Base-by-base conservation (phyloP, 2,329 filamentous ascomycete genomes). In the Zymoseptoria crescenta region DNA sequence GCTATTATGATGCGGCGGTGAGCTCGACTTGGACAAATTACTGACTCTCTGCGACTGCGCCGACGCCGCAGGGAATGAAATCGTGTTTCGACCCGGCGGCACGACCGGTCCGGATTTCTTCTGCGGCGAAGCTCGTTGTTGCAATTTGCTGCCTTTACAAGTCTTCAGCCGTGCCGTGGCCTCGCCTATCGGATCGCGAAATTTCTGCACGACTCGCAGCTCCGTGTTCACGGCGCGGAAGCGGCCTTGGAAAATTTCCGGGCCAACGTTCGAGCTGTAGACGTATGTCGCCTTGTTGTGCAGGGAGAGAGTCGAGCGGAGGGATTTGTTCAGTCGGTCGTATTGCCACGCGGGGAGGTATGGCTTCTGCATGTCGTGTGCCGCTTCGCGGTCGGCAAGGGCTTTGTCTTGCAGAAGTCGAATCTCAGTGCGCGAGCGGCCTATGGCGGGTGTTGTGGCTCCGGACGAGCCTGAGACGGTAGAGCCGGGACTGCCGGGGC, bases 141-240 rank as follows among this genome's bases (percentile, higher is more conserved):
- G 56, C 51, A 64, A 56, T 30, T 60, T 61, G 49, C 59, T 62
- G 41, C 64, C 65, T 55, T 65, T 64, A 60, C 67, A 68, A 7
- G 49, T 55, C 30, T 59, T 54, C 53, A 72, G 55, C 7, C 70
- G 61, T n/a, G 59, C 56, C 8, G 71, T 55, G 3, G 68, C 64
- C 52, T 72, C 70, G n/a, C 64, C 64, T 49, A 70, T 62, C 0
- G 70, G 70, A 56, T 71, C 68, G 20, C 68, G 69, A 58, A 69
- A 72, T 53, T 68, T 68, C 59, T 71, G 67, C 50, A 72, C 70
- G 13, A 72, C 68, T 54, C 65, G 64, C 41, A 72, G 58, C 59
- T 72, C 70, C 6, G 66, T 69, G 59, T 71, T 69, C 24, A 72
- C 65, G 29, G 69, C 70, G 54, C 68, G 66, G 62, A 72, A 72